A percentile compares a stretch with the other conserved stretches of the same genome.
Evolutionary conservation across 1,284 basidiomycete genomes (phyloP).

Genomic region (Apiotrichum siamense): DNA sequence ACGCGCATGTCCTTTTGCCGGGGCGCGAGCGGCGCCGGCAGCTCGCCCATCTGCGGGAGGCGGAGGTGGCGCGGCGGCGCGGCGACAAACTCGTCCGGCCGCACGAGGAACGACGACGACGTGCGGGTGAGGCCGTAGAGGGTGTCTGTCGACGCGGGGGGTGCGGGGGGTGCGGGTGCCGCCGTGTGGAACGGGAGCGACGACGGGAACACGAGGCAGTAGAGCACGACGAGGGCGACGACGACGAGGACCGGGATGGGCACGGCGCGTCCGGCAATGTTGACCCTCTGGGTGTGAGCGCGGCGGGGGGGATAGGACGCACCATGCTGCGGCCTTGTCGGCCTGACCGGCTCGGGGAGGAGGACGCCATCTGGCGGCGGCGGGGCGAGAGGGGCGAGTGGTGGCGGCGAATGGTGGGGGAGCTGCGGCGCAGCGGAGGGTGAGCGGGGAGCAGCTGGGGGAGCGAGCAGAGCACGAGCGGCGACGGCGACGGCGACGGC

Average conservation of each 20-base stretch:
- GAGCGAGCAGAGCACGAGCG: too few species aligned
- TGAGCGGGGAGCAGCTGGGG: too few species aligned
- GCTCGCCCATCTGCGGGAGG: constrained; percentile 2
- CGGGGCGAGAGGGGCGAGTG: too few species aligned
- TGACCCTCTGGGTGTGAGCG: too few species aligned
- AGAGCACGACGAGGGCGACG: background rate
- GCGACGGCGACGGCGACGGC: too few species aligned
- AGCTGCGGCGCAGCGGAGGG: too few species aligned
- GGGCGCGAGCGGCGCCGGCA: constrained; percentile 29
- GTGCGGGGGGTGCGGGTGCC: too few species aligned
- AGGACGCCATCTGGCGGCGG: too few species aligned
- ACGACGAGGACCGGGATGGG: background rate
- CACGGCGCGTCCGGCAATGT: background rate
- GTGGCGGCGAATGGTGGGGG: too few species aligned
- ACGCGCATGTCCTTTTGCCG: constrained; percentile 36
- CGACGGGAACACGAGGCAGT: background rate
- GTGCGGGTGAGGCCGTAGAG: constrained; percentile 7
- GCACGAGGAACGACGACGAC: constrained; percentile 28
- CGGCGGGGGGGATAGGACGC: too few species aligned
- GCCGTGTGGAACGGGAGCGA: background rate
- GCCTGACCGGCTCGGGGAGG: too few species aligned
- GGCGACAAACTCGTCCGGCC: constrained; percentile 23
- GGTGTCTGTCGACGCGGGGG: background rate
- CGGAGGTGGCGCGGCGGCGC: constrained; percentile 22
- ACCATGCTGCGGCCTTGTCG: too few species aligned